Percentiles rank a stretch among this genome's conserved stretches.
These are phyloP conservation scores for Blastobotrys apis DNA, from an alignment of 1,139 yeast genomes.

Conservation along the genomic window DNA sequence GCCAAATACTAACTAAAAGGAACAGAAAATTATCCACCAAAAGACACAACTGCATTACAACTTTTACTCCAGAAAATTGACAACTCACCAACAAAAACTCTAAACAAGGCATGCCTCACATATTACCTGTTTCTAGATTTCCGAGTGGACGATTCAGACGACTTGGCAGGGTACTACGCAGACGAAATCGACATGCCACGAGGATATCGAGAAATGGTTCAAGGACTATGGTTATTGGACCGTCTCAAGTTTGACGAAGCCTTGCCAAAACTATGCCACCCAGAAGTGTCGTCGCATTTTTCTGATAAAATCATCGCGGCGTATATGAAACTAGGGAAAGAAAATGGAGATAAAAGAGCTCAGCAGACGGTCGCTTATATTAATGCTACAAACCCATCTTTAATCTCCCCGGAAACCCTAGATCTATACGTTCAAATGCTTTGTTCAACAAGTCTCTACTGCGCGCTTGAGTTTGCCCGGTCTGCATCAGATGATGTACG, in stretches of 20 bases:
- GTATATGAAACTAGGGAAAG: slow-evolving; percentile 13
- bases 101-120: slow-evolving; percentile 25
- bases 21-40: slow-evolving; percentile 27
- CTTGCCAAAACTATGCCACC: slow-evolving; percentile 24
- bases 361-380: slow-evolving; percentile 21
- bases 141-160: slow-evolving; percentile 19
- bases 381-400: slow-evolving; percentile 21
- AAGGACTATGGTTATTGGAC: slow-evolving; percentile 28
- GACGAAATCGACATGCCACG: slow-evolving; percentile 28
- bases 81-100: slow-evolving; percentile 14
- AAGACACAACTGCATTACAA: slow-evolving; percentile 19
- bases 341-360: slow-evolving; percentile 7
- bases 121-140: slow-evolving; percentile 32
- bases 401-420: slow-evolving; percentile 19
- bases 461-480: slow-evolving; percentile 25
- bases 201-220: slow-evolving; percentile 25
- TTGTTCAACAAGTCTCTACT: slow-evolving; percentile 20
- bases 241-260: slow-evolving; percentile 21
- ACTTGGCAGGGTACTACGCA: slow-evolving; percentile 31
- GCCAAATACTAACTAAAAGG: slow-evolving; percentile 3
- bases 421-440: slow-evolving; percentile 21
- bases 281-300: slow-evolving; percentile 23
- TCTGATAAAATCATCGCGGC: slow-evolving; percentile 23
- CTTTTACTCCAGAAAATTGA: slow-evolving; percentile 26
- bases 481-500: slow-evolving; percentile 21